Percentiles rank a stretch among this genome's conserved stretches.
Conservation (phyloP, 2,329 filamentous ascomycete species). For the Pseudocercospora musae region DNA sequence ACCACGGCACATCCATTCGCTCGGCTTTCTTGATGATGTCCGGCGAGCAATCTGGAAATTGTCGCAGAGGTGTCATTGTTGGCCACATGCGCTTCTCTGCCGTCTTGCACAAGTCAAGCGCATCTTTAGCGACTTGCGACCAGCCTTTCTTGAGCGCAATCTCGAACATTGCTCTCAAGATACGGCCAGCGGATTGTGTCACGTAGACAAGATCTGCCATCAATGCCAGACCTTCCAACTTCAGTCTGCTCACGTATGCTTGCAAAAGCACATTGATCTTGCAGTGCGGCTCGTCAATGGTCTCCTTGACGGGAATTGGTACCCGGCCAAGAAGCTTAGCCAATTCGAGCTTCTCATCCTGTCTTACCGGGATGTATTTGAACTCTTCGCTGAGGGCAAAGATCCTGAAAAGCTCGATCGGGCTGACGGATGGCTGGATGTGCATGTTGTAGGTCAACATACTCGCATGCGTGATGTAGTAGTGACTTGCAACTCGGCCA, state of each 20-base stretch:
- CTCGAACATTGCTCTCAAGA: conserved; percentile 91
- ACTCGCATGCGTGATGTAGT: conserved; percentile 94
- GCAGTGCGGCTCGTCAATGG: conserved; percentile 91
- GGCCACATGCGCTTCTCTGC: conserved; percentile 99
- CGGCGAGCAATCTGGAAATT: conserved; percentile 77
- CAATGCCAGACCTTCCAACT: conserved; percentile 86
- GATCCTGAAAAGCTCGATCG: conserved; percentile 93
- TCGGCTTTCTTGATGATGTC: conserved; percentile 92
- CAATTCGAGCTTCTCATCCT: conserved; percentile 95
- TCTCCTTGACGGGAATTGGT: conserved; percentile 95
- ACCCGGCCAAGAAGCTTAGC: conserved; percentile 86
- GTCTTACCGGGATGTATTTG: conserved; percentile 96
- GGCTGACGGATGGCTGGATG: conserved; percentile 86
- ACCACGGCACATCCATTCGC: conserved; percentile 90
- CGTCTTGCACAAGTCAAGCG: conserved; percentile 96
- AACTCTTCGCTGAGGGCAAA: conserved; percentile 97
- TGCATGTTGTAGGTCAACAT: conserved; percentile 98
- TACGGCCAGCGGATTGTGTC: conserved; percentile 94
- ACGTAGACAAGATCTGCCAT: conserved; percentile 99
- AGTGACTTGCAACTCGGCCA: conserved; percentile 92
- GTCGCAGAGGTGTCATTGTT: conserved; percentile 91
- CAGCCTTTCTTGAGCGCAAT: conserved; percentile 97
- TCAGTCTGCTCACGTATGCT: conserved; percentile 92
- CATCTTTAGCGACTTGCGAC: conserved; percentile 87
- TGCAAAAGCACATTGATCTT: conserved; percentile 98